phyloP scores from a whole-genome alignment of 176 grass and related monocot species.

The Ensete glaucum region DNA sequence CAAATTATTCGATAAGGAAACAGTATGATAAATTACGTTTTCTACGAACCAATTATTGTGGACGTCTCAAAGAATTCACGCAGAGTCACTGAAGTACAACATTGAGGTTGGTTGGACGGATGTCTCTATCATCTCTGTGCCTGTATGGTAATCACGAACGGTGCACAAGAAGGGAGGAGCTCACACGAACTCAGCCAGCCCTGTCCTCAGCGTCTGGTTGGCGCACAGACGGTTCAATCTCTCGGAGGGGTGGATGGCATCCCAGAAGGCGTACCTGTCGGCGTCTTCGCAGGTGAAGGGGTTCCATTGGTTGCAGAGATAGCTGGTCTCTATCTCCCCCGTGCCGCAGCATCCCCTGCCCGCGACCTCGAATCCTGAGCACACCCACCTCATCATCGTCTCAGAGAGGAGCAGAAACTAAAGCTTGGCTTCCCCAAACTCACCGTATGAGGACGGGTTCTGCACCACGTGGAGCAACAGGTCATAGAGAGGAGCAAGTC shows the following conservation, averaged over 20 bases:
- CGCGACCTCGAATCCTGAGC: conserved; percentile 34
- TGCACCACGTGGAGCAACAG: conserved; percentile 24
- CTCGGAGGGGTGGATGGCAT: conserved; percentile 52
- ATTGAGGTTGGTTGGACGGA: no score
- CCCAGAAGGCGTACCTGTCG: conserved; percentile 46
- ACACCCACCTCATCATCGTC: no score
- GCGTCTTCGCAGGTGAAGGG: conserved; percentile 37
- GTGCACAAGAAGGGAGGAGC: no score
- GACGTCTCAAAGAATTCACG: no score
- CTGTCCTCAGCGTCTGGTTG: no score
- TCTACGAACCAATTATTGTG: no score
- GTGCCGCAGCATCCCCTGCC: conserved; percentile 35
- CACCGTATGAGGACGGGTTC: conserved; percentile 29
- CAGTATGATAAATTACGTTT: no score
- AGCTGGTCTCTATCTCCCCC: conserved; percentile 37
- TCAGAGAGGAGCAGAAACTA: not conserved
- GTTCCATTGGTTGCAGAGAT: conserved; percentile 32
- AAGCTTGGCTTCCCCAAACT: not conserved
- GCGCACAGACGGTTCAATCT: not conserved
- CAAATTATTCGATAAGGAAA: no score
- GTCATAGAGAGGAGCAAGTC: conserved; percentile 39
- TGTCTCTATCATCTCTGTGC: no score
- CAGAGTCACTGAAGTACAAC: no score
- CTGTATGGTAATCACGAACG: no score
- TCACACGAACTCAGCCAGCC: no score